These are phyloP conservation scores for Ilex aquifolium DNA, from an alignment of 257 asterid genomes.

Conservation along the genomic window DNA sequence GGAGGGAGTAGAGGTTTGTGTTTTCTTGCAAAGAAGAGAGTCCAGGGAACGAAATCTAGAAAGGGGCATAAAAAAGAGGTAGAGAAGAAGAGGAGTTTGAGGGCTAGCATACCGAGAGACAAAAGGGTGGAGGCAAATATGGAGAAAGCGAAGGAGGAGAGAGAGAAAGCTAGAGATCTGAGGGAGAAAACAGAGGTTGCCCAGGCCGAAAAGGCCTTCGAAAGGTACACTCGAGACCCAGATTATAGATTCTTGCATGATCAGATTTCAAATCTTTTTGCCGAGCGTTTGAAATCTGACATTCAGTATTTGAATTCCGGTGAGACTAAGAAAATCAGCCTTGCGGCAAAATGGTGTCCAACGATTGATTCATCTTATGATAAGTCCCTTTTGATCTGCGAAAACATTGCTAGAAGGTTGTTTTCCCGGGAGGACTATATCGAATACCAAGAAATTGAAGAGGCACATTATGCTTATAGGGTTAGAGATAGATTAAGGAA, in stretches of 20 bases:
- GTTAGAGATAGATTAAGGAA: constrained; percentile 49
- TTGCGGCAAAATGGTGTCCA: constrained; percentile 63
- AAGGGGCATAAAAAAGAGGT: constrained; percentile 6
- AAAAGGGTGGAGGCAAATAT: constrained; percentile 13
- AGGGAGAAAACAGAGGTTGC: constrained; percentile 20
- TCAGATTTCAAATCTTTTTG: constrained; percentile 27
- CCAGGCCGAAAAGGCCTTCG: constrained; percentile 30
- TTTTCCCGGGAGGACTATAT: constrained; percentile 28
- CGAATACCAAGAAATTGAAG: constrained; percentile 28
- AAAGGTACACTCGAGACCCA: constrained; percentile 25
- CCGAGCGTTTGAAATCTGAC: constrained; percentile 36
- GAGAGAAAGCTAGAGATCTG: constrained; percentile 30
- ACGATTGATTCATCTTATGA: constrained; percentile 48
- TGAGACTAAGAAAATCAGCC: constrained; percentile 21
- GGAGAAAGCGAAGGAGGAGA: constrained; percentile 15
- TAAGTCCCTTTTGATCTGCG: constrained; percentile 40
- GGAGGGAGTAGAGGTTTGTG: no score
- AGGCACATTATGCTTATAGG: constrained; percentile 26
- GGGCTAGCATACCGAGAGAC: not conserved
- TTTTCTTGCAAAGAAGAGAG: no score
- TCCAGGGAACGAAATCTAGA: not conserved
- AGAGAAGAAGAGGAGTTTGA: constrained; percentile 10
- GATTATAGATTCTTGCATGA: constrained; percentile 39
- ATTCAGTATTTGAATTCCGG: constrained; percentile 25
- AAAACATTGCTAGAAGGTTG: constrained; percentile 31